These are phyloP conservation scores for Lachancea sp. DNA, from an alignment of 805 yeast genomes.

Conservation along the genomic window DNA sequence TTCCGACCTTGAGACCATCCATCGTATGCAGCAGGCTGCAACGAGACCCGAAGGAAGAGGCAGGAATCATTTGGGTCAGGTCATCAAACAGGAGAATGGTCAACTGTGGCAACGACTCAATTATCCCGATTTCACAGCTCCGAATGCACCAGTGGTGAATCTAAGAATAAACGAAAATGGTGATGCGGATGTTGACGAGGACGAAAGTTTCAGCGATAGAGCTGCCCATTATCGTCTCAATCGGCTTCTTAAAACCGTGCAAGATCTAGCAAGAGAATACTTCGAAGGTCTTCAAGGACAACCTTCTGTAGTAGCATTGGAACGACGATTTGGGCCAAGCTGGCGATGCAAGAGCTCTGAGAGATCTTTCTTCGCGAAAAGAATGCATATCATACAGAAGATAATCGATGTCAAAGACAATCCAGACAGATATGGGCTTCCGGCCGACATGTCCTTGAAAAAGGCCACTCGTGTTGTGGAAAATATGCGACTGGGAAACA, in stretches of 20 bases:
- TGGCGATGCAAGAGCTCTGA: conserved; percentile 28
- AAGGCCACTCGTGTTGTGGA: conserved; percentile 25
- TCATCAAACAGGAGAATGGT: conserved; percentile 1
- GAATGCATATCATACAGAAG: conserved; percentile 24
- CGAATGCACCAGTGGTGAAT: background rate
- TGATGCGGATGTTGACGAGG: background rate
- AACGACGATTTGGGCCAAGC: conserved; percentile 25
- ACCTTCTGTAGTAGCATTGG: conserved; percentile 25
- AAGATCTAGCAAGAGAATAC: conserved; percentile 26
- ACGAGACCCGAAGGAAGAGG: background rate
- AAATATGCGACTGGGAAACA: conserved; percentile 28
- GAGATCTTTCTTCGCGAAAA: conserved; percentile 25
- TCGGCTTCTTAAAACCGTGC: conserved; percentile 23
- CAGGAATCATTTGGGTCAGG: background rate
- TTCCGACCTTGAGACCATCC: background rate
- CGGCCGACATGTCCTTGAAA: conserved; percentile 14
- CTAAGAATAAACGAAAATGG: background rate
- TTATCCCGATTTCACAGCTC: conserved; percentile 1
- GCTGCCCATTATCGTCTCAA: conserved; percentile 17
- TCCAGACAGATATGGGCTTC: conserved; percentile 19
- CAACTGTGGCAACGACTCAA: conserved; percentile 4
- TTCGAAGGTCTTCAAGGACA: conserved; percentile 25
- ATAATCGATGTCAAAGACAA: conserved; percentile 19
- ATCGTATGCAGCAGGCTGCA: conserved; percentile 1
- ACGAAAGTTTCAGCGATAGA: background rate